Conservation (phyloP, 352 stramenopile species). For the Phytophthora idaei region DNA sequence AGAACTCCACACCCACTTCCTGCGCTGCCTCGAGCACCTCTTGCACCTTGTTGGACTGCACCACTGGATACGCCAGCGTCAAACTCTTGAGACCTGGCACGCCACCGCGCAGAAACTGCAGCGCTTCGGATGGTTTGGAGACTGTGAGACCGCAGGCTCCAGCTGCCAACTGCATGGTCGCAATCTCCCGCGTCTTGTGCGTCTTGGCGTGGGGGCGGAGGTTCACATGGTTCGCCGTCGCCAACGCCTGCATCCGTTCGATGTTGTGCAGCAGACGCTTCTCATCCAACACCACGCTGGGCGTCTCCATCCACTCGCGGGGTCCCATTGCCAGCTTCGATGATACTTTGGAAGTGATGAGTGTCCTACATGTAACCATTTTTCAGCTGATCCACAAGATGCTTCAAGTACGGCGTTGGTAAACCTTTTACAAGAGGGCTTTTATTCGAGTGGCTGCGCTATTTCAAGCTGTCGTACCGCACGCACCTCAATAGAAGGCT, state of each 20-base stretch:
- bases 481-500: too few species aligned
- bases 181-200: constrained; percentile 80
- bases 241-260: constrained; percentile 67
- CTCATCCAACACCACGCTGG: constrained; percentile 70
- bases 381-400: constrained; percentile 1
- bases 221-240: constrained; percentile 46
- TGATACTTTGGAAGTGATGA: constrained; percentile 6
- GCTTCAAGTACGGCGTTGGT: too few species aligned
- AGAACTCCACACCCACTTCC: constrained; percentile 53
- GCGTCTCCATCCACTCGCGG: constrained; percentile 49
- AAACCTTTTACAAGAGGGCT: too few species aligned
- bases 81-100: constrained; percentile 57
- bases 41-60: constrained; percentile 61
- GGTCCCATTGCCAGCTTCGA: constrained; percentile 5
- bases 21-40: constrained; percentile 56
- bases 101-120: constrained; percentile 61
- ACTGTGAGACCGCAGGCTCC: constrained; percentile 68
- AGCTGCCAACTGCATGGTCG: constrained; percentile 51
- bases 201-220: constrained; percentile 78
- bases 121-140: constrained; percentile 71
- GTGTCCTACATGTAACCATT: not conserved
- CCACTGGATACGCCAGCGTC: constrained; percentile 70
- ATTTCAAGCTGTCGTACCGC: too few species aligned
- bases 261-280: constrained; percentile 64
- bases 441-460: too few species aligned